These are phyloP conservation scores for Sonneratia alba DNA, from an alignment of 345 rosid species.

Conservation along the genomic window DNA sequence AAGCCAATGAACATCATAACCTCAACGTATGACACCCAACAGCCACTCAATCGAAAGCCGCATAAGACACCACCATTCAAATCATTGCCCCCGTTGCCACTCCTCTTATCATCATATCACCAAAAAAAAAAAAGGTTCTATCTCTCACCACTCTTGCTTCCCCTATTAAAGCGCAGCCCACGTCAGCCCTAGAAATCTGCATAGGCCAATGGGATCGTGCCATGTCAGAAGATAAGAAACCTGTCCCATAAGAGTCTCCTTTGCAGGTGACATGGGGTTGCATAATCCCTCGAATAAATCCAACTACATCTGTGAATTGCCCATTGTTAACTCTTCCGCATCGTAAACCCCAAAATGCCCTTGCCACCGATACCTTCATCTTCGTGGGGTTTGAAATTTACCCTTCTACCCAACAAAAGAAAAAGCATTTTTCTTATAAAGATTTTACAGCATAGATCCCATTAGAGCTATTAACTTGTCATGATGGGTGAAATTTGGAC, in stretches of 20 bases:
- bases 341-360: neutral
- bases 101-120: slow-evolving; percentile 11
- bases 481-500: too few species aligned
- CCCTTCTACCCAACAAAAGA: too few species aligned
- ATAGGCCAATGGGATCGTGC: slow-evolving; percentile 16
- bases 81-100: neutral
- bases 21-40: slow-evolving; percentile 33
- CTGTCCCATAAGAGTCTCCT: neutral
- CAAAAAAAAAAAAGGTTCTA: slow-evolving; percentile 7
- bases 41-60: slow-evolving; percentile 37
- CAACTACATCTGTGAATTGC: neutral
- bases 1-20: slow-evolving; percentile 40
- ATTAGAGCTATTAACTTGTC: too few species aligned
- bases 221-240: slow-evolving; percentile 26
- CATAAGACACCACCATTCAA: slow-evolving; percentile 13
- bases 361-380: neutral
- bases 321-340: neutral
- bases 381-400: neutral
- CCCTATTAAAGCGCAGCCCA: slow-evolving; percentile 19
- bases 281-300: neutral
- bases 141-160: neutral
- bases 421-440: too few species aligned
- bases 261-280: neutral
- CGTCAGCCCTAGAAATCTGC: slow-evolving; percentile 34
- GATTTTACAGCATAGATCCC: too few species aligned